A percentile compares a stretch with the other conserved stretches of the same genome.
phyloP scores from a whole-genome alignment of 768 basidiomycete species.

The Serendipita sp. region DNA sequence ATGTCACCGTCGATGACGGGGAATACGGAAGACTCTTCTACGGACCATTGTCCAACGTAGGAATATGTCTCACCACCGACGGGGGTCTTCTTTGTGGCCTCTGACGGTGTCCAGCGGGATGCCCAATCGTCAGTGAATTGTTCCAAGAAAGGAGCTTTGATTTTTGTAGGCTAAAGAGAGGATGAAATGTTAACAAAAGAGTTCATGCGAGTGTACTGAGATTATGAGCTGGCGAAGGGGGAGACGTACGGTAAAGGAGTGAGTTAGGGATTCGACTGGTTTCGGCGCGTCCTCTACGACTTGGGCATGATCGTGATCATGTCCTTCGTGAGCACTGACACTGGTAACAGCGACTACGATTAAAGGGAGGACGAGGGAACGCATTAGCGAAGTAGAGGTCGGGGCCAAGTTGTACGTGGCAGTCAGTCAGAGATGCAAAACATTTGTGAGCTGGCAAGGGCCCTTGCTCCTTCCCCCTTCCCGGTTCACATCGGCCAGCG shows the following conservation, averaged over 20 bases:
- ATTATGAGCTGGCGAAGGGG: background rate
- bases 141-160: conserved; percentile 86
- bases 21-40: conserved; percentile 63
- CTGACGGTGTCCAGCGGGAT: conserved; percentile 87
- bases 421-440: background rate
- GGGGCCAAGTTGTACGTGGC: conserved; percentile 2
- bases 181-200: background rate
- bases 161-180: conserved; percentile 41
- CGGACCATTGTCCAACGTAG: conserved; percentile 94
- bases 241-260: conserved; percentile 1
- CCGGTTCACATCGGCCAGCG: no score
- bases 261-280: background rate
- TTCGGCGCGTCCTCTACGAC: conserved; percentile 1
- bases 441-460: no score
- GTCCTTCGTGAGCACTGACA: conserved; percentile 3
- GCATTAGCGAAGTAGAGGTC: conserved; percentile 1
- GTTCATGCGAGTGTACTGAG: background rate
- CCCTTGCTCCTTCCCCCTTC: no score
- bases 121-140: conserved; percentile 89
- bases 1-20: conserved; percentile 70
- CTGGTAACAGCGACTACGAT: background rate
- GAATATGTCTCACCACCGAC: conserved; percentile 92
- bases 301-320: conserved; percentile 5
- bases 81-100: conserved; percentile 95
- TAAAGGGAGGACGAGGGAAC: background rate